Conservation (phyloP, 2,329 filamentous ascomycete species). For the Phaeosphaeriaceae sp. region DNA sequence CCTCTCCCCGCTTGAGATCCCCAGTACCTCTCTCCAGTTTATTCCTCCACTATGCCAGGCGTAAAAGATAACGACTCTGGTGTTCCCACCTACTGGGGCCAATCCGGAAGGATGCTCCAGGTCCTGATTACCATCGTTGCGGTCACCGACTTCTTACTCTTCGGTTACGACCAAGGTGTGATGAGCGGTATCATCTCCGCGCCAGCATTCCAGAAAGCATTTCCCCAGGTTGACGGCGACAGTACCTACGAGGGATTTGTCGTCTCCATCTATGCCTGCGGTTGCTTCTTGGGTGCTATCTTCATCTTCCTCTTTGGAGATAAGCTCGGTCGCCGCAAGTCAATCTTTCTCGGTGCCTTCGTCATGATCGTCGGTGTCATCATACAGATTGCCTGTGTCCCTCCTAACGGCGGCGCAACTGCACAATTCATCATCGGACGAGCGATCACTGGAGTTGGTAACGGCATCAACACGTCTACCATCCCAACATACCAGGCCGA, state of each 20-base stretch:
- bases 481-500: conserved; percentile 62
- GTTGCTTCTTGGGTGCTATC: conserved; percentile 52
- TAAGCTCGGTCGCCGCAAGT: conserved; percentile 51
- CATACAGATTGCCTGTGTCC: conserved; percentile 46
- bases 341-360: conserved; percentile 51
- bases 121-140: conserved; percentile 51
- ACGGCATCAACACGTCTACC: conserved; percentile 62
- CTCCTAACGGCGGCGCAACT: conserved; percentile 37
- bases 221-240: conserved; percentile 49
- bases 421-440: conserved; percentile 61
- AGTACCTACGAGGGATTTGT: conserved; percentile 53
- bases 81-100: conserved; percentile 39
- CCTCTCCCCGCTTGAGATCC: conserved; percentile 27
- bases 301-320: conserved; percentile 50
- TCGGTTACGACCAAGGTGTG: conserved; percentile 57
- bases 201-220: conserved; percentile 41
- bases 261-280: conserved; percentile 60
- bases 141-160: conserved; percentile 56
- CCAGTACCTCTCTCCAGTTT: conserved; percentile 30
- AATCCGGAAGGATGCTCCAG: conserved; percentile 38
- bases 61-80: conserved; percentile 31
- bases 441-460: conserved; percentile 60
- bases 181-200: conserved; percentile 53
- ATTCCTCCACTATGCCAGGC: conserved; percentile 28
- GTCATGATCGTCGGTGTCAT: conserved; percentile 52